phyloP scores from a whole-genome alignment of 352 stramenopile species.

The Blastocystis sp. region DNA sequence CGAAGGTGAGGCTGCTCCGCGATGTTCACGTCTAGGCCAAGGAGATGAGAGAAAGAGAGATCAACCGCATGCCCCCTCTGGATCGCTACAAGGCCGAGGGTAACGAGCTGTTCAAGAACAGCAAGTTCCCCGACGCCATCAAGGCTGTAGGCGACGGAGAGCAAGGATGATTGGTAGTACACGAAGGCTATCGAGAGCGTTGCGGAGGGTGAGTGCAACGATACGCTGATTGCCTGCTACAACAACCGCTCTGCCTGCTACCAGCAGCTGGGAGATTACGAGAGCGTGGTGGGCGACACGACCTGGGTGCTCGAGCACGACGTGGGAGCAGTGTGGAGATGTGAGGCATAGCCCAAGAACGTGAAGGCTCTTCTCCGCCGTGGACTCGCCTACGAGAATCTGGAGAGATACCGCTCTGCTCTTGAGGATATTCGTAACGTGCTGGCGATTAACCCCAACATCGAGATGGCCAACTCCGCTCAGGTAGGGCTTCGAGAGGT shows the following conservation, averaged over 20 bases:
- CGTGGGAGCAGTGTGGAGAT: conserved; percentile 2
- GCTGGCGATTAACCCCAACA: conserved; percentile 81
- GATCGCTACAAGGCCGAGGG: conserved; percentile 83
- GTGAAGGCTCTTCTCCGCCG: conserved; percentile 84
- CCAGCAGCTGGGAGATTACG: conserved; percentile 86
- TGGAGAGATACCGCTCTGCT: conserved; percentile 76
- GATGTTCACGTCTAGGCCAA: conserved; percentile 35
- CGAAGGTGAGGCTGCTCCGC: neutral
- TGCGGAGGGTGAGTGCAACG: conserved; percentile 74
- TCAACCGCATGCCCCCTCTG: conserved; percentile 74
- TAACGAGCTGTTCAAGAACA: conserved; percentile 84
- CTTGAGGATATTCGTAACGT: conserved; percentile 82
- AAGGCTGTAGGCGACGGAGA: conserved; percentile 63
- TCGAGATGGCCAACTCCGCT: conserved; percentile 76
- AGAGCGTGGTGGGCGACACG: conserved; percentile 80
- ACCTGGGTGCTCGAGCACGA: conserved; percentile 83
- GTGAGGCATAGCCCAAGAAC: conserved; percentile 76
- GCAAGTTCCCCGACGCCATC: conserved; percentile 81
- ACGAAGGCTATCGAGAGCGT: conserved; percentile 78
- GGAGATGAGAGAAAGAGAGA: conserved; percentile 1
- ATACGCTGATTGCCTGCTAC: conserved; percentile 80
- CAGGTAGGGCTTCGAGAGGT: conserved; percentile 32
- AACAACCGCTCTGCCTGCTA: conserved; percentile 85
- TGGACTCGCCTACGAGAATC: conserved; percentile 81
- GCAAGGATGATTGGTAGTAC: conserved; percentile 74